A percentile compares a stretch with the other conserved stretches of the same genome.
phyloP scores from a whole-genome alignment of 495 filamentous ascomycete species.

The Penicillium atrosanguineum region DNA sequence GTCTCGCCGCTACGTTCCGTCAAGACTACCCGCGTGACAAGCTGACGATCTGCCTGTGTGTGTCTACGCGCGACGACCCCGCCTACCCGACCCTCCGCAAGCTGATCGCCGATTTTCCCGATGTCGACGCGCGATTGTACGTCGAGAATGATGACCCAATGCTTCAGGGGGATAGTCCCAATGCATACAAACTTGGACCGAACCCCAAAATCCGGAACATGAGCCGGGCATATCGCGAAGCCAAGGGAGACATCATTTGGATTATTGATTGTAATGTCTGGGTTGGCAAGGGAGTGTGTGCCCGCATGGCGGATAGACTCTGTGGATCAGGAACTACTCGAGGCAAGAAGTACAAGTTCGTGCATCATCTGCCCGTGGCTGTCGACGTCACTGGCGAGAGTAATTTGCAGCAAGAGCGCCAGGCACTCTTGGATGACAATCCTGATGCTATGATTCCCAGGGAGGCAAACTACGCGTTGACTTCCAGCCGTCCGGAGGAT shows the following conservation, averaged over 20 bases:
- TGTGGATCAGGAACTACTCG: constrained; percentile 57
- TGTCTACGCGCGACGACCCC: constrained; percentile 74
- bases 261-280: constrained; percentile 96
- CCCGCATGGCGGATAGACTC: constrained; percentile 82
- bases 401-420: constrained; percentile 35
- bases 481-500: constrained; percentile 22
- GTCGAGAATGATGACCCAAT: constrained; percentile 88
- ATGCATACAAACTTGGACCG: constrained; percentile 69
- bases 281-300: constrained; percentile 74
- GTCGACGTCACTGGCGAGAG: constrained; percentile 61
- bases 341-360: constrained; percentile 78
- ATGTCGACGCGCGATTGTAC: constrained; percentile 69
- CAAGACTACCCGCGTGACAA: constrained; percentile 77
- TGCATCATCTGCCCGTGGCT: constrained; percentile 88
- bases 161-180: constrained; percentile 48
- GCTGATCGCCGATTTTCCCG: constrained; percentile 67
- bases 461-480: constrained; percentile 1
- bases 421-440: constrained; percentile 37
- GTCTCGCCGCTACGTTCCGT: constrained; percentile 84
- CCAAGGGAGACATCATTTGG: constrained; percentile 90
- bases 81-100: constrained; percentile 71
- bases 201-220: constrained; percentile 99
- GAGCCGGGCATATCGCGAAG: constrained; percentile 92
- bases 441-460: constrained; percentile 8
- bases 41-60: constrained; percentile 80